Base-by-base conservation (phyloP, 2,329 filamentous ascomycete genomes). In the Teratosphaeria gauchensis region DNA sequence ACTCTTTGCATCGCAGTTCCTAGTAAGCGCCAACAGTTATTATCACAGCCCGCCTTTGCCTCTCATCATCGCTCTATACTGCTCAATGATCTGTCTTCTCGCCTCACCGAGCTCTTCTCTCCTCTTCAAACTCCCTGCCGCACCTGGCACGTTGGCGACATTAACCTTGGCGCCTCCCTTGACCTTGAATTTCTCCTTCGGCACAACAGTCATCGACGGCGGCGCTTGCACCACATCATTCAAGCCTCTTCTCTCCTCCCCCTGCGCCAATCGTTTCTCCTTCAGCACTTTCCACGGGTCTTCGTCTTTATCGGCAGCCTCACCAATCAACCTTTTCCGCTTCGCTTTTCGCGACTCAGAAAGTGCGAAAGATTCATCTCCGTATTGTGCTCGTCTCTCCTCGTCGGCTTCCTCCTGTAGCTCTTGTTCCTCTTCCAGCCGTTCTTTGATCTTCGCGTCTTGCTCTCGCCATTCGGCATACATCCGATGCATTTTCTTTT, bases 211-310 rank as follows among this genome's bases (percentile, higher is more conserved):
- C 57, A 95, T 80, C 62, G 83, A 82, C 0, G 92, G 91, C 32
- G 92, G 92, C 42, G 89, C 91, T 66, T 85, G 79, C 2, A 83
- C 90, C 31, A 92, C 80, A 71, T 83, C 80, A 62, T 80, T 74
- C 54, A 81, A 56, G 0, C 78, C 77, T 31, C 71, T 73, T 4
- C 70, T 66, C n/a, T 48, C 42, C 19, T 48, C 42, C 3, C 42
- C 42, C 42, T 21, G n/a, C 64, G 84, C 82, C 30, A 83, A 84
- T 58, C 85, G 78, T 75, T 84, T 84, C 70, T 80, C 80, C 70
- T 87, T 86, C 64, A 96, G 73, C 61, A 84, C 84, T 51, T 82
- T 84, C 90, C 90, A 95, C 0, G 90, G 89, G 72, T 92, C 89
- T 9, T 85, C 82, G 53, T 70, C 75, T 56, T 75, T 74, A 14